Conservation (phyloP, 345 rosid species). For the sweet orange (Citrus sinensis) region DVS_A1.0 CM039163.1:43392501-43393000, state of each 20-base stretch:
- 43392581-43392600: slow-evolving; percentile 25
- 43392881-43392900: not conserved
- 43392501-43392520: slow-evolving; percentile 22
- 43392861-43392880: not conserved
- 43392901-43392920: not conserved
- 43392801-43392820: not conserved
- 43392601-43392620: slow-evolving; percentile 31
- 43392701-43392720: not conserved
- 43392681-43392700: slow-evolving; percentile 32
- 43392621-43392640: slow-evolving; percentile 53
- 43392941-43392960: not conserved
- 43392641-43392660: slow-evolving; percentile 54
- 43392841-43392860: not conserved
- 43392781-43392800: not conserved
- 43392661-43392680: slow-evolving; percentile 53
- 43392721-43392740: not conserved
- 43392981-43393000: not conserved
- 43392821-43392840: not conserved
- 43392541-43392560: slow-evolving; percentile 14
- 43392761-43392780: not conserved
- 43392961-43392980: not conserved
- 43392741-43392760: not conserved
- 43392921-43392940: not conserved
- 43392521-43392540: slow-evolving; percentile 14
- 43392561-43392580: slow-evolving; percentile 20